Conservation (phyloP, 2,329 filamentous ascomycete species). For the Cordyceps javanica region DNA sequence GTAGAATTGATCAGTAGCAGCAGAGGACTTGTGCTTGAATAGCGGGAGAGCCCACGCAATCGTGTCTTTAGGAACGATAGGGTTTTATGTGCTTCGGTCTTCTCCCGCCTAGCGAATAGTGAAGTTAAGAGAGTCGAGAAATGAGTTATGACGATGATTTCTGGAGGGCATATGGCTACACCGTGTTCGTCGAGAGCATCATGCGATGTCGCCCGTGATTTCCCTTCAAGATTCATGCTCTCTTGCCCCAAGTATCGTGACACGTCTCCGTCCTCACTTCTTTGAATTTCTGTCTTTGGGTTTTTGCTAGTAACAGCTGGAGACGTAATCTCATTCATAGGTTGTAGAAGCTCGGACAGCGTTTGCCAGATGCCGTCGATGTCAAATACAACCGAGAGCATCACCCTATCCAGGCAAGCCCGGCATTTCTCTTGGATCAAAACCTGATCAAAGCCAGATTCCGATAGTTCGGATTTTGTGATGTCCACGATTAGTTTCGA, state of each 20-base stretch:
- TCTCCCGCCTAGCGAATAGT: slow-evolving; percentile 45
- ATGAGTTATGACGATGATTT: slow-evolving; percentile 50
- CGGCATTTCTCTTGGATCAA: slow-evolving; percentile 18
- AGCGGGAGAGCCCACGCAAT: slow-evolving; percentile 40
- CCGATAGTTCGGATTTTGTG: background rate
- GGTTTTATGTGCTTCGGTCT: slow-evolving; percentile 39
- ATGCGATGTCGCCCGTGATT: background rate
- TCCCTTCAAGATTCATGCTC: too few relatives aligned
- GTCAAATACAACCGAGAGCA: slow-evolving; percentile 53
- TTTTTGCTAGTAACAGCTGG: background rate
- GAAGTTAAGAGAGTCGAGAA: slow-evolving; percentile 44
- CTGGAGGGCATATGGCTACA: slow-evolving; percentile 22
- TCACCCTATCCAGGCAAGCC: slow-evolving; percentile 41
- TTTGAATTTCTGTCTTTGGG: slow-evolving; percentile 23
- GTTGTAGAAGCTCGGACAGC: slow-evolving; percentile 40
- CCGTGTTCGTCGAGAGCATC: background rate
- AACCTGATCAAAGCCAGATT: background rate
- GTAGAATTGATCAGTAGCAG: slow-evolving; percentile 52
- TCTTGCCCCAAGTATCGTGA: slow-evolving; percentile 7
- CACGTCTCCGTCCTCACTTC: slow-evolving; percentile 34
- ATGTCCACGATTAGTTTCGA: background rate
- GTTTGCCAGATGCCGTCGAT: slow-evolving; percentile 53
- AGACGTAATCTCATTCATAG: background rate
- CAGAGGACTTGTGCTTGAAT: slow-evolving; percentile 36
- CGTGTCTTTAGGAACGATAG: slow-evolving; percentile 42